A percentile compares a stretch with the other conserved stretches of the same genome.
phyloP scores from a whole-genome alignment of 1,284 basidiomycete genomes.

The Pisolithus thermaeus region DNA sequence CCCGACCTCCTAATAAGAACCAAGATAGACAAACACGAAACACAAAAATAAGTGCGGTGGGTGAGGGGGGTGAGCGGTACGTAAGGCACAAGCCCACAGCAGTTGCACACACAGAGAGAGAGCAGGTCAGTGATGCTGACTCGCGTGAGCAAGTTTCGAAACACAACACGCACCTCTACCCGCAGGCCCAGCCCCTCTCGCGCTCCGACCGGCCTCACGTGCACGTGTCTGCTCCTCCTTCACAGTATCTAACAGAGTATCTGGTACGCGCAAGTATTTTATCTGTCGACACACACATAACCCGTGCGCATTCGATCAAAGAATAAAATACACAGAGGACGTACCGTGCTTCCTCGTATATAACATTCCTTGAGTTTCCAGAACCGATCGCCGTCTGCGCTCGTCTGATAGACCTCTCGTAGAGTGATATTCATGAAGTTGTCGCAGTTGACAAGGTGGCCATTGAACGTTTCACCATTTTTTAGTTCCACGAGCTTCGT shows the following conservation, averaged over 20 bases:
- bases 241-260: constrained; percentile 82
- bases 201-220: constrained; percentile 54
- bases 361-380: constrained; percentile 99
- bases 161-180: constrained; percentile 27
- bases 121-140: constrained; percentile 1
- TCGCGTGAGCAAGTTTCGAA: constrained; percentile 2
- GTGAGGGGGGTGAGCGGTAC: too few relatives aligned
- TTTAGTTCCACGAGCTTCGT: constrained; percentile 94
- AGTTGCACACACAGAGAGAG: neutral
- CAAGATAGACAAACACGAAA: neutral
- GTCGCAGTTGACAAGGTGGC: constrained; percentile 97
- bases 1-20: constrained; percentile 33
- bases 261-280: constrained; percentile 96
- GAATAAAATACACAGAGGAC: constrained; percentile 27
- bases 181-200: constrained; percentile 42
- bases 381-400: constrained; percentile 91
- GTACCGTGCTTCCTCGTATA: constrained; percentile 93
- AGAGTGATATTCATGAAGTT: constrained; percentile 99
- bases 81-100: neutral
- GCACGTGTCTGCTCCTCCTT: constrained; percentile 84
- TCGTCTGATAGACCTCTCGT: constrained; percentile 98
- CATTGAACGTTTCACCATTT: constrained; percentile 99
- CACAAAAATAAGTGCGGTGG: too few relatives aligned
- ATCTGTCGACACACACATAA: constrained; percentile 55
- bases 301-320: too few relatives aligned